Evolutionary conservation across 768 basidiomycete species (phyloP).

Genomic region (Auriscalpium microsporum): DNA sequence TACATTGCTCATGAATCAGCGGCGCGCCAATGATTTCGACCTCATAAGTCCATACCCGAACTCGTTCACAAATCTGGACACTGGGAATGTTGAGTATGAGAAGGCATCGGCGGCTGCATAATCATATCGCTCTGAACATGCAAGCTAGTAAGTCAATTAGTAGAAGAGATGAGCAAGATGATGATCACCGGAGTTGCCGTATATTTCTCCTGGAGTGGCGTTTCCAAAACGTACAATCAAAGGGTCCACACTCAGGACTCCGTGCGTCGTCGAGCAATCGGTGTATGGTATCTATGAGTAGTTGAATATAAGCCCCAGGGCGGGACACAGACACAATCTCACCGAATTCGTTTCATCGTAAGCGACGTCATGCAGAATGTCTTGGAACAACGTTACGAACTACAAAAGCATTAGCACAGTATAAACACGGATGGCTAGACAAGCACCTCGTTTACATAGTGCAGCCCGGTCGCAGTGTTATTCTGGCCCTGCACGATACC

Average conservation of each 20-base stretch:
- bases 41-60: slow-evolving; percentile 33
- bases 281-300: slow-evolving; percentile 42
- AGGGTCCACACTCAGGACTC: slow-evolving; percentile 49
- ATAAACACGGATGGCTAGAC: background rate
- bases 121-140: slow-evolving; percentile 41
- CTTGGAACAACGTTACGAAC: slow-evolving; percentile 45
- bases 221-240: slow-evolving; percentile 43
- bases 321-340: background rate
- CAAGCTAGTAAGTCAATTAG: too few relatives aligned
- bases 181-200: slow-evolving; percentile 41
- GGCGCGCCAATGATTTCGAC: background rate
- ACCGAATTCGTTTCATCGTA: slow-evolving; percentile 44
- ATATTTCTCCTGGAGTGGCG: slow-evolving; percentile 43
- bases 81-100: slow-evolving; percentile 45
- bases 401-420: slow-evolving; percentile 11
- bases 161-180: background rate
- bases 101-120: slow-evolving; percentile 46
- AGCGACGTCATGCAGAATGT: slow-evolving; percentile 41
- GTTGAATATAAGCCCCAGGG: background rate
- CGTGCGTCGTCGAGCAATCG: slow-evolving; percentile 50
- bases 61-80: slow-evolving; percentile 49
- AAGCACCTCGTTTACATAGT: slow-evolving; percentile 41
- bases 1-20: background rate
- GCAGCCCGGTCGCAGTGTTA: slow-evolving; percentile 34
- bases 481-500: slow-evolving; percentile 36